These are phyloP conservation scores for Dioscorea cayenensis DNA, from an alignment of 116 monocot species.

Conservation along the genomic window DNA sequence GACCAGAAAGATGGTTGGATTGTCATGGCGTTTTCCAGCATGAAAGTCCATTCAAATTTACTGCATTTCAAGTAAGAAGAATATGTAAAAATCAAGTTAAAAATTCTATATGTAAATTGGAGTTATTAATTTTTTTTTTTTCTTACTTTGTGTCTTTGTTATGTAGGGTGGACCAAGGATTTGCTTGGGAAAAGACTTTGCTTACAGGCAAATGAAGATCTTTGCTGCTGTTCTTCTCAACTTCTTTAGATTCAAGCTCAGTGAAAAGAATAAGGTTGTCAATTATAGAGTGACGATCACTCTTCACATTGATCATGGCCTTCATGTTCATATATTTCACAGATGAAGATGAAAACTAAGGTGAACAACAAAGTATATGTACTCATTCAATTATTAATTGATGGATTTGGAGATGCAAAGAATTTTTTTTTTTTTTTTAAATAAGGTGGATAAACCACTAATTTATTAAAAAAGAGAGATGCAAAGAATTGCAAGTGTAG, in stretches of 20 bases:
- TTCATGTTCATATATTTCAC: conserved; percentile 13
- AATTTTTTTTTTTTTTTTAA: too few relatives aligned
- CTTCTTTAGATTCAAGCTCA: too few relatives aligned
- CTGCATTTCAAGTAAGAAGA: conserved; percentile 25
- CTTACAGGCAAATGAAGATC: conserved; percentile 57
- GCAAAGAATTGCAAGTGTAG: too few relatives aligned
- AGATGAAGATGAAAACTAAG: background rate
- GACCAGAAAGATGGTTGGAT: conserved; percentile 45
- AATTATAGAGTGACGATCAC: conserved; percentile 26
- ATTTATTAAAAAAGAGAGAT: too few relatives aligned
- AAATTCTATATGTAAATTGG: too few relatives aligned
- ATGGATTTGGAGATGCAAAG: too few relatives aligned
- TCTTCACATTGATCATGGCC: conserved; percentile 27
- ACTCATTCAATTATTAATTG: too few relatives aligned
- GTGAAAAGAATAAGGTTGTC: background rate
- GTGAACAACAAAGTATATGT: too few relatives aligned
- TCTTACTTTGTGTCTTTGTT: too few relatives aligned
- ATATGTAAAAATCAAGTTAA: too few relatives aligned
- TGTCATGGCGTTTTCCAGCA: conserved; percentile 12
- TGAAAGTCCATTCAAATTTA: conserved; percentile 46
- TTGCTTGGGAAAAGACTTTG: conserved; percentile 54
- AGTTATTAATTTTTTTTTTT: background rate
- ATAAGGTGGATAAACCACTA: too few relatives aligned
- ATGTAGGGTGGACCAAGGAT: conserved; percentile 47
- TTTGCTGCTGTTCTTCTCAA: conserved; percentile 16